Evolutionary conservation across 305 asterid genomes (phyloP).

Genomic region (Nicotiana rustica): DNA sequence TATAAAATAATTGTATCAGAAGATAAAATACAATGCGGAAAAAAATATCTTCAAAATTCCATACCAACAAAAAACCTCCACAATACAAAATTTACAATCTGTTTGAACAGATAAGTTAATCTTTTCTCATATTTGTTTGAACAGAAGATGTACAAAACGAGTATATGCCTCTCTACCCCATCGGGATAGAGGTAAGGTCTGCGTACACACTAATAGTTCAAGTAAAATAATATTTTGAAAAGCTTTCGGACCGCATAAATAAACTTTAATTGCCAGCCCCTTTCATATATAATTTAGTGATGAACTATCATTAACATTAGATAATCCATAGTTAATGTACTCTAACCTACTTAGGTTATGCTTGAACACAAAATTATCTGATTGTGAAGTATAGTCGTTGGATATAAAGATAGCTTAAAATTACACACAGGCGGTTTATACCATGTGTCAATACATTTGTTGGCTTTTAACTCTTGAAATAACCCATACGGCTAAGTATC

Average conservation of each 20-base stretch:
- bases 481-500: neutral
- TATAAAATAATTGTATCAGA: no score
- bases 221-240: neutral
- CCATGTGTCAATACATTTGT: neutral
- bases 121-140: no score
- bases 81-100: no score
- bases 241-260: neutral
- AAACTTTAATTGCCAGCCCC: neutral
- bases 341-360: neutral
- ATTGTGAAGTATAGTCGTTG: neutral
- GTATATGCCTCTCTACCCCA: no score
- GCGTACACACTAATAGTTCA: neutral
- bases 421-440: neutral
- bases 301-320: neutral
- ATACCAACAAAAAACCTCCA: no score
- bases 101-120: no score
- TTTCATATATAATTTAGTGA: neutral
- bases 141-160: no score
- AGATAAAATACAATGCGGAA: no score
- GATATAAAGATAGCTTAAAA: neutral
- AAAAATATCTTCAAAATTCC: no score
- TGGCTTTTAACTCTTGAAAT: slow-evolving; percentile 3
- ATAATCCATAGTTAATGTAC: neutral
- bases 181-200: no score
- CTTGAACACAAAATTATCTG: neutral